These are phyloP conservation scores for Pholiota adiposa DNA, from an alignment of 1,284 basidiomycete species.

Conservation along the genomic window DNA sequence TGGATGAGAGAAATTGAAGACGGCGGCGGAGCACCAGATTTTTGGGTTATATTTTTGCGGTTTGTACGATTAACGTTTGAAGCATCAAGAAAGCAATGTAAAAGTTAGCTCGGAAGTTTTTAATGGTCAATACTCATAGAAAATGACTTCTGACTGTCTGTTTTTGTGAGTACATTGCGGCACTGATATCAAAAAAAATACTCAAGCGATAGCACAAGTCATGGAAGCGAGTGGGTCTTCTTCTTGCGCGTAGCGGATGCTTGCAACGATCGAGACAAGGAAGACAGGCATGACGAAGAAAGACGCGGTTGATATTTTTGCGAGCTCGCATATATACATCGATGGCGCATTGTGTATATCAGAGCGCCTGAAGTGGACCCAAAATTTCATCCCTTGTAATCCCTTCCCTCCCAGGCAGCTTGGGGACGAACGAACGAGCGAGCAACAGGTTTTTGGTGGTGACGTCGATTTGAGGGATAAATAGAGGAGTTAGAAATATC, in stretches of 20 bases:
- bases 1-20: constrained; percentile 10
- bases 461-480: background rate
- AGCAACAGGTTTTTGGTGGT: background rate
- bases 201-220: too few species aligned
- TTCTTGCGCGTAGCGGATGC: too few species aligned
- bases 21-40: background rate
- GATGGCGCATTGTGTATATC: constrained; percentile 2
- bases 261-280: background rate
- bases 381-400: background rate
- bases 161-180: too few species aligned
- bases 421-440: background rate
- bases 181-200: too few species aligned
- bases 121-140: too few species aligned
- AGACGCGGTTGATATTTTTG: constrained; percentile 14
- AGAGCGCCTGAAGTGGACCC: background rate
- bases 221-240: too few species aligned
- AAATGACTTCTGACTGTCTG: too few species aligned
- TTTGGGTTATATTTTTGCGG: background rate
- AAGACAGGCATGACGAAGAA: background rate
- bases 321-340: constrained; percentile 13
- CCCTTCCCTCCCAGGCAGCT: background rate
- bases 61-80: too few species aligned
- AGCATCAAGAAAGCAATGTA: too few species aligned
- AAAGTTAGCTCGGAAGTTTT: too few species aligned
- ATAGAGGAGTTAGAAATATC: background rate